Evolutionary conservation across 192 early-diverging fungal genomes (phyloP), one percentile per base, ranked within the genome.

Genomic region (Dimargaris verticillata): DNA sequence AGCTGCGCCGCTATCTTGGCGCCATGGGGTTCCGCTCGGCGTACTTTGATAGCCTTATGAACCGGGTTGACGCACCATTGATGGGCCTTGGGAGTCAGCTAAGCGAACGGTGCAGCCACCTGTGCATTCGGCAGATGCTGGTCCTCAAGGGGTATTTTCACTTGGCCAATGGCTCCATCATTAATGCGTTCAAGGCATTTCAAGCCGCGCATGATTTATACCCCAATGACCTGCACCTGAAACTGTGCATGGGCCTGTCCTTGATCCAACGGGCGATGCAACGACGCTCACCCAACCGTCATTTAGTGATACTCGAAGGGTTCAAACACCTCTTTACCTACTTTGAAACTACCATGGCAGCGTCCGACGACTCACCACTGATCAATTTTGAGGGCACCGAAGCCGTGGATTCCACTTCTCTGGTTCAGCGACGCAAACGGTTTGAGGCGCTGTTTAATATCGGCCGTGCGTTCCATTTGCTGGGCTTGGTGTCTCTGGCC

Each of bases 391-490:
- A 44, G n/a, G n/a, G 38, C n/a, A 43, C n/a, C 57, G 43, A 43
- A 13, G 26, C 53, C 5, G 53, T 28, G 28, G 20, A 15, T 15
- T 20, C 20, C 17, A 20, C 12, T 20, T 1, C 20, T 13, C 26
- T 59, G n/a, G n/a, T 24, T 5, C 57, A 43, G 20, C 20, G 12
- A 5, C 57, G 42, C 41, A 28, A 33, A 11, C 57, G 41, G n/a
- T 25, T 18, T 20, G 57, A 59, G 43, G 57, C 57, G 9, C 57
- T 59, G 22, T 99, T 88, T 65, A 99, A 99, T 65, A 63, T 88
- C 47, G 96, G 77, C 0, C 74, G 94, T n/a, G 83, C 85, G 1
- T 96, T 88, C 66, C 96, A 99, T 70, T 79, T 84, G n/a, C 33
- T 99, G 62, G 90, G 88, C 0, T 68, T 92, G 51, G 73, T 72